Base-by-base conservation (phyloP, 75 land plant species). In the Pseudotsuga menziesii region DNA sequence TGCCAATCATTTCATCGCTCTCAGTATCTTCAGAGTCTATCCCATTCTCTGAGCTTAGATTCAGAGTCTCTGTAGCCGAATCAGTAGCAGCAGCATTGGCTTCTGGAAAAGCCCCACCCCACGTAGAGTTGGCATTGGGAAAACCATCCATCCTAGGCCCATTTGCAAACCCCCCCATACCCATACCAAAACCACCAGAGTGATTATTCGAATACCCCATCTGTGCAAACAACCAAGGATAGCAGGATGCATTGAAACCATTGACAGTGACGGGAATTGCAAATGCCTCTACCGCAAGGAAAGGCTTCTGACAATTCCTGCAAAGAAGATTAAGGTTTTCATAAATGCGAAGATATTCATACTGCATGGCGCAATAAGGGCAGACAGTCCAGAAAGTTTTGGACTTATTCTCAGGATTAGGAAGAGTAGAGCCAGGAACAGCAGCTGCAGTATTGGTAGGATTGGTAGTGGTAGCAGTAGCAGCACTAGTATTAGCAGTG, bases 381-480 rank as follows among this genome's bases (percentile, higher is more conserved):
- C 98, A 96, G n/a, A 81, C 81, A 23, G 98, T 95, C 98, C 98
- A 95, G 79, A 93, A 95, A 15, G 91, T 91, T 48, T 48, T 48
- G 54, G 54, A 48, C 54, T 48, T 48, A 11, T 48, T 48, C 54
- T 9, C 12, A 48, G 54, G 54, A 11, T 1, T 48, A 48, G 54
- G 54, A 48, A 48, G 54, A 12, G 54, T 48, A 48, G 54, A 48
- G 54, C 13, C 54, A 48, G 9, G 54, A 48, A 11, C 54, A 48
- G 54, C 54, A 48, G 54, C 11, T 9, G 54, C 54, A 48, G 54
- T 48, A 11, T 48, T 2, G 54, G 54, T 39, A 41, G 72, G 25
- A 7, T 9, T 36, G 12, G 23, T 7, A n/a, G 52, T 2, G 48
- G 48, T 15, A 29, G 20, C 15, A 27, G 20, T 6, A 66, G 20